Conservation (phyloP, 495 filamentous ascomycete species). For the Recurvomyces mirabilis region DNA sequence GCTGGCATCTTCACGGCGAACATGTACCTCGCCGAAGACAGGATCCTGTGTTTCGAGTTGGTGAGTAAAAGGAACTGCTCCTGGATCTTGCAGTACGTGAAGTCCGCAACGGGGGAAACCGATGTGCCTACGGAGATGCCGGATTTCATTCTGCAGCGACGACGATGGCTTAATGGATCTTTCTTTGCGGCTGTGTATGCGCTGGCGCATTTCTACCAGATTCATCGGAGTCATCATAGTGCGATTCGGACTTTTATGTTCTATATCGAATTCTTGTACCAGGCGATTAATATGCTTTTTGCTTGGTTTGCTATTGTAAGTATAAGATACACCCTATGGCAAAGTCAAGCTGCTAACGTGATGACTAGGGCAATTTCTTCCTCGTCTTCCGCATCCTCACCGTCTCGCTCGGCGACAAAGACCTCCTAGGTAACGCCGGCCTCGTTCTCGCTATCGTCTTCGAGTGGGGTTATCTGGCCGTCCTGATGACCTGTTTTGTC, state of each 20-base stretch:
- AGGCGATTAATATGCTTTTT: constrained; percentile 93
- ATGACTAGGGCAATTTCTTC: constrained; percentile 83
- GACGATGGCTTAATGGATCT: constrained; percentile 95
- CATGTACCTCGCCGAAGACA: constrained; percentile 99
- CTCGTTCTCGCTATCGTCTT: constrained; percentile 77
- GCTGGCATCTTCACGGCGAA: constrained; percentile 98
- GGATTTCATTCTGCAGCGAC: constrained; percentile 89
- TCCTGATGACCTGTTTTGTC: constrained; percentile 88
- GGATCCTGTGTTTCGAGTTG: constrained; percentile 98
- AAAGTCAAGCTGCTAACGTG: constrained; percentile 1
- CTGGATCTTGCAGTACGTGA: constrained; percentile 97
- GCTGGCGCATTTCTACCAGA: constrained; percentile 84
- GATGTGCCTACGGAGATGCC: constrained; percentile 94
- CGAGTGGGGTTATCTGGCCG: constrained; percentile 91
- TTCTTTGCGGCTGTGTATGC: constrained; percentile 99
- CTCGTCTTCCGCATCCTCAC: constrained; percentile 97
- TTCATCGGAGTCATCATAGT: constrained; percentile 85
- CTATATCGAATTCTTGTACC: constrained; percentile 83
- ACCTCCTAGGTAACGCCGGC: constrained; percentile 63
- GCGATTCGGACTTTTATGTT: constrained; percentile 80
- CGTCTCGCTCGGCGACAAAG: constrained; percentile 56
- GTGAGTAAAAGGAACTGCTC: constrained; percentile 92
- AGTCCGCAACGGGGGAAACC: constrained; percentile 89
- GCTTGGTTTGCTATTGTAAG: constrained; percentile 90
- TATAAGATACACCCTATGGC: not conserved